Conservation (phyloP, 768 basidiomycete species). For the Kwoniella botswanensis region DNA sequence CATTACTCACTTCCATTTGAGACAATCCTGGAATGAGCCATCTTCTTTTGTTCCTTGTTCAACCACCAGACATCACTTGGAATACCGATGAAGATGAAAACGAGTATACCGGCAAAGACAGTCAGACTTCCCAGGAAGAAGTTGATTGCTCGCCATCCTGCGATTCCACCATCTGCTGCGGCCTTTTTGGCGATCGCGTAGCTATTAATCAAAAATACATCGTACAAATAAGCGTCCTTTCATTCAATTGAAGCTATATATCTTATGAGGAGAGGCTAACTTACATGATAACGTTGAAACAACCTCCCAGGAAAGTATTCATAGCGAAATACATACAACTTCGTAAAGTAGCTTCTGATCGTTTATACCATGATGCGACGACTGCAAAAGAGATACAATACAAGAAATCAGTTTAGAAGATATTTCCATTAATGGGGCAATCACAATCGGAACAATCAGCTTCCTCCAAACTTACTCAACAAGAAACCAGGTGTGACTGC, state of each 20-base stretch:
- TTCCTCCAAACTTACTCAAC: slow-evolving; percentile 21
- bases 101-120: slow-evolving; percentile 32
- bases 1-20: slow-evolving; percentile 27
- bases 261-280: background rate
- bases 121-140: slow-evolving; percentile 44
- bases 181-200: slow-evolving; percentile 30
- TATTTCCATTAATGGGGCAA: too few relatives aligned
- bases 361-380: slow-evolving; percentile 30
- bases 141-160: slow-evolving; percentile 37
- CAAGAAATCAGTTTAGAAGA: too few relatives aligned
- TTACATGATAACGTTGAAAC: slow-evolving; percentile 34
- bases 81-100: slow-evolving; percentile 42
- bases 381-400: background rate
- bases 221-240: too few relatives aligned
- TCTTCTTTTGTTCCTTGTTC: slow-evolving; percentile 32
- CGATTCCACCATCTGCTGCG: slow-evolving; percentile 17
- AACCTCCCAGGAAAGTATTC: slow-evolving; percentile 25
- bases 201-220: background rate
- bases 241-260: too few relatives aligned
- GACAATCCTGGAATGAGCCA: slow-evolving; percentile 35
- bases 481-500: slow-evolving; percentile 31
- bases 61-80: slow-evolving; percentile 47
- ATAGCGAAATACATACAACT: slow-evolving; percentile 19
- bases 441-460: too few relatives aligned
- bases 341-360: slow-evolving; percentile 26